Base-by-base conservation (phyloP, 2,329 filamentous ascomycete species). In the Penicillium corylophilum region DNA sequence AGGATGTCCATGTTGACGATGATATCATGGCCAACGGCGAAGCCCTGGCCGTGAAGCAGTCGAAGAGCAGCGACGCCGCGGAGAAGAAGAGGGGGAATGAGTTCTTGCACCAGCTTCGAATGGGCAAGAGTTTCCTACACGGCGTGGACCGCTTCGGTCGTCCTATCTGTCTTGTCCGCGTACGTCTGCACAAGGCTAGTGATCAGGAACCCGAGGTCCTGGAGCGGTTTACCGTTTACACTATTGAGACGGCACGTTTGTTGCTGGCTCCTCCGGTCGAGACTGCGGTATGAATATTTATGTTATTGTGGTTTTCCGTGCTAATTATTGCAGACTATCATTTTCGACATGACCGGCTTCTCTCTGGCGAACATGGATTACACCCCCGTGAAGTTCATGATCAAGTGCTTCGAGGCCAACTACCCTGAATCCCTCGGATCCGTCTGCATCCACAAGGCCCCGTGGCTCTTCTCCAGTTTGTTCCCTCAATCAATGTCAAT, bases 341-440 rank as follows among this genome's bases (percentile, higher is more conserved):
- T 99, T 42, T 99, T 99, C 67, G 94, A 99, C 71, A 93, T 99
- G 90, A 95, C 89, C 7, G 84, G 87, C 56, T 97, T 97, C 71
- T 89, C 88, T 16, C 80, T 97, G 76, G 87, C 92, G 15, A 99
- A 99, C 73, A 97, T 99, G 94, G 94, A 99, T 71, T 97, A 97
- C 71, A 84, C 89, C 0, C 93, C 94, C 1, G 90, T 99, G 51
- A 99, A 96, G 67, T 99, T 97, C 75, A 96, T 99, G 88, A 96
- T 99, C 73, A 95, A 96, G 73, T 96, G 92, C 72, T 99, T 99
- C 68, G 94, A 99, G 76, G 94, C 94, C 54, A 97, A 99, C 71
- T 99, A 97, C 64, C 94, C 94, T 0, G 94, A 99, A 72, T 93
- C 85, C 43, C 80, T 99, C 1, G 94, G 93, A 24, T 82, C 88